Percentiles rank a stretch among this genome's conserved stretches.
phyloP scores from a whole-genome alignment of 179 eudicot species.

The Vitellaria paradoxa region DNA sequence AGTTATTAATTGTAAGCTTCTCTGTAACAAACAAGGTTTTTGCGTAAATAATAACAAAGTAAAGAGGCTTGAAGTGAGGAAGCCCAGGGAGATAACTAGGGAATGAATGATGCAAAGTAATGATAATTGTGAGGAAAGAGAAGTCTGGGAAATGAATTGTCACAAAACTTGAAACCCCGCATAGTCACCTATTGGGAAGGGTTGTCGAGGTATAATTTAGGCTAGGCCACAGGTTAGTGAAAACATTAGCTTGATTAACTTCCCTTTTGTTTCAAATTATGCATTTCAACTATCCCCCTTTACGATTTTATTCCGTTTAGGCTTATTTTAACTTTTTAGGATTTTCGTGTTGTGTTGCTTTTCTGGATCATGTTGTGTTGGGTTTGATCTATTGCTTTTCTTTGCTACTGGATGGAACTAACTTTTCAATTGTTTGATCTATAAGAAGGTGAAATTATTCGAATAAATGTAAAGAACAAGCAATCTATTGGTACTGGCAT shows the following conservation, averaged over 20 bases:
- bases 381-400: not conserved
- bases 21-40: slow-evolving; percentile 34
- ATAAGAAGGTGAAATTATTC: slow-evolving; percentile 97
- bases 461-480: slow-evolving; percentile 95
- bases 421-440: slow-evolving; percentile 12
- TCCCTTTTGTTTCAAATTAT: not conserved
- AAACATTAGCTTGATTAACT: not conserved
- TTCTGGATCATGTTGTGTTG: not conserved
- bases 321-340: not conserved
- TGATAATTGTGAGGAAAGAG: slow-evolving; percentile 39
- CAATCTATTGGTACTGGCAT: slow-evolving; percentile 72
- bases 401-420: not conserved
- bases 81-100: slow-evolving; percentile 33
- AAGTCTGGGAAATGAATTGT: slow-evolving; percentile 47
- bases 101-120: slow-evolving; percentile 59
- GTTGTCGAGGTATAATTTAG: slow-evolving; percentile 6
- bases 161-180: slow-evolving; percentile 40
- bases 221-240: slow-evolving; percentile 17
- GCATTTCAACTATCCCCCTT: not conserved
- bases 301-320: not conserved
- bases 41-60: slow-evolving; percentile 17
- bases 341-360: not conserved
- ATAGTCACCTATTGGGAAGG: slow-evolving; percentile 35
- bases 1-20: slow-evolving; percentile 24
- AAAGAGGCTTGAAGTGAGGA: slow-evolving; percentile 25